phyloP scores from a whole-genome alignment of 331 rosid genomes.

The Erythrophleum ivorense region DNA sequence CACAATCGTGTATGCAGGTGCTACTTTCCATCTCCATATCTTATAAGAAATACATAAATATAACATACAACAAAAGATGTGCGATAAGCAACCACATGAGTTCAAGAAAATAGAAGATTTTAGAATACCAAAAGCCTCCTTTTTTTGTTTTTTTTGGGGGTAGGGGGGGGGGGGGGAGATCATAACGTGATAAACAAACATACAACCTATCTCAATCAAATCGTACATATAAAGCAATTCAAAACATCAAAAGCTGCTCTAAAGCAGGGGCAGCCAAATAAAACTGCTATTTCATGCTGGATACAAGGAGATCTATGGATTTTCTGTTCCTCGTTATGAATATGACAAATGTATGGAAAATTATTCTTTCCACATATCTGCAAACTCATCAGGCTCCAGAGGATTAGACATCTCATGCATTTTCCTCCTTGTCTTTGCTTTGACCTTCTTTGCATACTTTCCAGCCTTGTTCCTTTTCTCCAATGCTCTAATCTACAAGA shows the following conservation, averaged over 20 bases:
- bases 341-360: neutral
- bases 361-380: constrained; percentile 93
- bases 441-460: constrained; percentile 88
- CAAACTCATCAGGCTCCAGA: constrained; percentile 91
- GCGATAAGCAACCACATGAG: neutral
- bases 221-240: constrained; percentile 28
- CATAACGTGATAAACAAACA: neutral
- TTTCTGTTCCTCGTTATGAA: constrained; percentile 1
- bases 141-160: neutral
- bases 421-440: constrained; percentile 97
- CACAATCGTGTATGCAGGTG: neutral
- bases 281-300: constrained; percentile 40
- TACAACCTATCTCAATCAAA: constrained; percentile 21
- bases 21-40: neutral
- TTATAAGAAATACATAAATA: neutral
- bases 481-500: constrained; percentile 75
- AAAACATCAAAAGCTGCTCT: constrained; percentile 25
- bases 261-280: constrained; percentile 11
- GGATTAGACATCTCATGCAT: constrained; percentile 89
- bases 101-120: constrained; percentile 5
- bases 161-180: neutral
- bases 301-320: constrained; percentile 30
- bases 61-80: neutral
- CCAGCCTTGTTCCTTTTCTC: constrained; percentile 86
- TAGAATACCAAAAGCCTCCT: neutral